Conservation (phyloP, 2,329 filamentous ascomycete species). For the Colletotrichum spinosum region DNA sequence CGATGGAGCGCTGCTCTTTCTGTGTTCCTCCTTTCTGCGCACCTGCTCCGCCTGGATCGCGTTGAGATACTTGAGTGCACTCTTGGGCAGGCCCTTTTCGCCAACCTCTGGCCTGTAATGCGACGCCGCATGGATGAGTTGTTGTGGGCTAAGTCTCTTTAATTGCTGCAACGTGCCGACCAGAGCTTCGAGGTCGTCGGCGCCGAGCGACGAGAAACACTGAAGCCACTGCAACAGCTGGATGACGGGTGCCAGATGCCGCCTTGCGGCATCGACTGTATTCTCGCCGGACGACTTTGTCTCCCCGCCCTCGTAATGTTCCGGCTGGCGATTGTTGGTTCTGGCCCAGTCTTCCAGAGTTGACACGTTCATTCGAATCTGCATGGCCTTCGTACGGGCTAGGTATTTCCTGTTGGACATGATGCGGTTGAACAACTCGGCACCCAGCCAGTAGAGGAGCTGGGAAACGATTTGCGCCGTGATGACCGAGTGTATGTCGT, state of each 20-base stretch:
- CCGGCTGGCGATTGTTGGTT: conserved; percentile 90
- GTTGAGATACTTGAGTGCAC: conserved; percentile 86
- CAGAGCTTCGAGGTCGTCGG: conserved; percentile 88
- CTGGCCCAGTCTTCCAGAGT: conserved; percentile 96
- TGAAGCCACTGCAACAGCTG: conserved; percentile 98
- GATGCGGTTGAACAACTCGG: conserved; percentile 96
- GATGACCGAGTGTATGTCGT: conserved; percentile 98
- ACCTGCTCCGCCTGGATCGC: conserved; percentile 82
- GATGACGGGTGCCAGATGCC: conserved; percentile 89
- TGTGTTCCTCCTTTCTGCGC: conserved; percentile 65
- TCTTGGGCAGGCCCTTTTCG: conserved; percentile 90
- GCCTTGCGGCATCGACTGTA: conserved; percentile 84
- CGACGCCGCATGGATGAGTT: conserved; percentile 90
- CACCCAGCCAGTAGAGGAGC: conserved; percentile 94
- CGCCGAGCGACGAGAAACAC: conserved; percentile 91
- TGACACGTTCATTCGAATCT: conserved; percentile 99
- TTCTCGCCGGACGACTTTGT: conserved; percentile 87
- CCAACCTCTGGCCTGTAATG: conserved; percentile 96
- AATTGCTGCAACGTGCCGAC: conserved; percentile 91
- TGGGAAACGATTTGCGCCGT: conserved; percentile 92
- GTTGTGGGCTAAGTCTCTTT: conserved; percentile 84
- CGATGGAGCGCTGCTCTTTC: conserved; percentile 58
- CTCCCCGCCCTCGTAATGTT: conserved; percentile 94
- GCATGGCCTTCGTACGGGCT: conserved; percentile 97
- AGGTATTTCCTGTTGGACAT: conserved; percentile 97